Conservation (phyloP, 257 asterid species). For the Capsicum baccatum region DNA sequence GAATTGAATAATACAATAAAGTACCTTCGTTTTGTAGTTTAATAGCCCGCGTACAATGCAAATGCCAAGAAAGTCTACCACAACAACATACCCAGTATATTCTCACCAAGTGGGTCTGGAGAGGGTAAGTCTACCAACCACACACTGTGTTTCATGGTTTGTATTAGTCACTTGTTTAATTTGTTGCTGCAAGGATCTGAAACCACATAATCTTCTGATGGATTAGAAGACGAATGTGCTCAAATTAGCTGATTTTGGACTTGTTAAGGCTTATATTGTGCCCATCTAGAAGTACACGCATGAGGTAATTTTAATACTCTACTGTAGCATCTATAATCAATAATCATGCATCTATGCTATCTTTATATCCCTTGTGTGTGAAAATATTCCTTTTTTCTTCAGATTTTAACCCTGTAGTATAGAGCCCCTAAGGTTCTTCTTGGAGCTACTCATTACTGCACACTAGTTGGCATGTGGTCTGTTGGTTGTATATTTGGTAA, state of each 20-base stretch:
- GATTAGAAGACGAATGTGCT: slow-evolving; percentile 85
- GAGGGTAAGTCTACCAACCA: no score
- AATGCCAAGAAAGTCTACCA: no score
- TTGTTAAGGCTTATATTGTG: slow-evolving; percentile 83
- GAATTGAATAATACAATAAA: no score
- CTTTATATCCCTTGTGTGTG: not conserved
- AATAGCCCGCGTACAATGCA: no score
- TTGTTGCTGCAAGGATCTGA: slow-evolving; percentile 68
- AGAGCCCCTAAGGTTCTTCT: no score
- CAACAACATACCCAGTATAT: no score
- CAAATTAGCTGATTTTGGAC: slow-evolving; percentile 93
- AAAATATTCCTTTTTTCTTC: slow-evolving; percentile 27
- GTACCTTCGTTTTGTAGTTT: no score
- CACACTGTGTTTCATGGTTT: not conserved
- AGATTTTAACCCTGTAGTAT: slow-evolving; percentile 97
- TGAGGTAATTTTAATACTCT: slow-evolving; percentile 51
- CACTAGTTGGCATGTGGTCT: no score
- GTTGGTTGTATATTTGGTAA: no score
- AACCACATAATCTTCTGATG: slow-evolving; percentile 95
- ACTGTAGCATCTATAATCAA: not conserved
- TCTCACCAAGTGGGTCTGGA: no score
- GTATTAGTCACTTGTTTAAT: not conserved
- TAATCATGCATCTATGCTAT: not conserved
- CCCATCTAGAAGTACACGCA: slow-evolving; percentile 97
- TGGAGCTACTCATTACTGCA: no score